Conservation (phyloP, 1,284 basidiomycete genomes). For the Rhodotorula sp. region DNA sequence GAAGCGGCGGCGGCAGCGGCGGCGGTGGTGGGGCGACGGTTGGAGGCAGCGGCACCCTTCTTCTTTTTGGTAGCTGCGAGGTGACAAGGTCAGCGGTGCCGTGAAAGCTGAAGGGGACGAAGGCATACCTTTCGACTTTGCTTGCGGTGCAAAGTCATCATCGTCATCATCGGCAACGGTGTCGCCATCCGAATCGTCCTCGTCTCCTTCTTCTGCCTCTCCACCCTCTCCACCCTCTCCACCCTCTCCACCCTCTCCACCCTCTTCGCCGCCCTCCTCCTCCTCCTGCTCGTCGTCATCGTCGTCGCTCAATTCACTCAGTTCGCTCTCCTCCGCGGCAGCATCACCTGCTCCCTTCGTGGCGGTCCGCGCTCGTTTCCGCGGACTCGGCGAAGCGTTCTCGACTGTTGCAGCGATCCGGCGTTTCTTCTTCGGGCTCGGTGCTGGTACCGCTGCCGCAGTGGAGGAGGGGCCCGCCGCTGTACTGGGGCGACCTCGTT, state of each 20-base stretch:
- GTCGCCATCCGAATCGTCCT: neutral
- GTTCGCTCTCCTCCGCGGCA: conserved; percentile 8
- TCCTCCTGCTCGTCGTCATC: neutral
- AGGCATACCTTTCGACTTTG: neutral
- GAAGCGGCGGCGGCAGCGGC: neutral
- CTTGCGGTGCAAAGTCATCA: neutral
- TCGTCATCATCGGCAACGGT: neutral
- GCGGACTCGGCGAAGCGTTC: neutral
- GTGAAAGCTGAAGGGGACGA: neutral
- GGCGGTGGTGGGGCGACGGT: neutral
- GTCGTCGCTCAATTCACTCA: conserved; percentile 6
- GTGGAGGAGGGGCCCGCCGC: neutral
- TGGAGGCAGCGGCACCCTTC: neutral
- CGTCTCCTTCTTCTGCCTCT: neutral
- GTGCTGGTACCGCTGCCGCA: neutral
- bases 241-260: neutral
- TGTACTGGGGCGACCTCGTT: neutral
- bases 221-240: neutral
- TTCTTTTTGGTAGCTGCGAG: neutral
- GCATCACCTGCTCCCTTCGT: neutral
- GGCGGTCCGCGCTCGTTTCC: neutral
- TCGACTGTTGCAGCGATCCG: neutral
- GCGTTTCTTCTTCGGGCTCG: neutral
- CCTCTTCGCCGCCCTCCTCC: neutral
- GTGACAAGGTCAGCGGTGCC: neutral